Conservation (phyloP, 345 rosid species). For the Reutealis trisperma region DNA sequence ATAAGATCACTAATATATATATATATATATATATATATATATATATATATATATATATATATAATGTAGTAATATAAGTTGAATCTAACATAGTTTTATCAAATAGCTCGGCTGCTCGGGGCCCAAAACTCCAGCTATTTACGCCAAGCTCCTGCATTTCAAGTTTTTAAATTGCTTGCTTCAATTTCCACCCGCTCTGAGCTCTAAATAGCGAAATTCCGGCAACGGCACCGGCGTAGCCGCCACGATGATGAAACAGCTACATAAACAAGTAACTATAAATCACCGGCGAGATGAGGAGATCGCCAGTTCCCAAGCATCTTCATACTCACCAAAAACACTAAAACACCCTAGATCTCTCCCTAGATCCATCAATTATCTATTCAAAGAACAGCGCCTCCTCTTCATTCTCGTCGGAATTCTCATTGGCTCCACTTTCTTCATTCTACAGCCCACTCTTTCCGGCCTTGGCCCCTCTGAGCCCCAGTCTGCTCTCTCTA, state of each 20-base stretch:
- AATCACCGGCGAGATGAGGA: constrained; percentile 68
- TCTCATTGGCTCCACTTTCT: constrained; percentile 90
- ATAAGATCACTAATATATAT: too few species aligned
- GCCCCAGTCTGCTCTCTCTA: constrained; percentile 35
- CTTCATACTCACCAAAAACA: constrained; percentile 67
- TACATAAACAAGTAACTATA: constrained; percentile 67
- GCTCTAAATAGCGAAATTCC: too few species aligned
- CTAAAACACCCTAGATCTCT: constrained; percentile 73
- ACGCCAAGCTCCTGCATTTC: too few species aligned
- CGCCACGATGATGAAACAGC: constrained; percentile 61
- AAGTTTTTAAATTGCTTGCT: too few species aligned
- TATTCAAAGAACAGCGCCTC: constrained; percentile 85
- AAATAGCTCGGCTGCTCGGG: too few species aligned
- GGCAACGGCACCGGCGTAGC: too few species aligned
- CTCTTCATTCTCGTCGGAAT: constrained; percentile 92
- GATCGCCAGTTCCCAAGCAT: constrained; percentile 39
- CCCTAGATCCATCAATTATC: constrained; percentile 85
- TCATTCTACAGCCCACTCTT: constrained; percentile 87
- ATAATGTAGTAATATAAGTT: too few species aligned
- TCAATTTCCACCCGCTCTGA: too few species aligned
- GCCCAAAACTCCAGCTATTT: too few species aligned
- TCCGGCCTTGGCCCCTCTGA: constrained; percentile 64
- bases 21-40: too few species aligned
- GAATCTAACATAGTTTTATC: too few species aligned
- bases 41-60: too few species aligned